These are phyloP conservation scores for Tylopilus sp. DNA, from an alignment of 1,284 basidiomycete genomes.

Conservation along the genomic window DNA sequence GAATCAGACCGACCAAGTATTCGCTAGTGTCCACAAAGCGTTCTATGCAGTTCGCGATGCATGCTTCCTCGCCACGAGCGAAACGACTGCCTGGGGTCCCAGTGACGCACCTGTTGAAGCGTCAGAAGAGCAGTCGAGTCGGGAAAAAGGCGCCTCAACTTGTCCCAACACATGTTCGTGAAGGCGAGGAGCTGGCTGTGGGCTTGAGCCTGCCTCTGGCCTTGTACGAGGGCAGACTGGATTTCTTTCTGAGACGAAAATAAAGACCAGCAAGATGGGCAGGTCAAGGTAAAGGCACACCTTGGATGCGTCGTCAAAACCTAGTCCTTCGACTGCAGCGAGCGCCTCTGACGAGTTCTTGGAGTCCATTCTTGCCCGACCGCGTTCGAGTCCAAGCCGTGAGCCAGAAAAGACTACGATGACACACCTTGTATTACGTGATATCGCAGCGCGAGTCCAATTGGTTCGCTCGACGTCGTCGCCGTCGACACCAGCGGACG, in stretches of 20 bases:
- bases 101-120: slow-evolving; percentile 69
- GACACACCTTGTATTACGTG: slow-evolving; percentile 21
- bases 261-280: not conserved
- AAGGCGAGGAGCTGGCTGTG: slow-evolving; percentile 67
- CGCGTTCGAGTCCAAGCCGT: slow-evolving; percentile 10
- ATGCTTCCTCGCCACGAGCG: slow-evolving; percentile 77
- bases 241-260: slow-evolving; percentile 71
- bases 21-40: slow-evolving; percentile 92
- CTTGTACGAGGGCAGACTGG: slow-evolving; percentile 75
- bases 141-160: slow-evolving; percentile 47
- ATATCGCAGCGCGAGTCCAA: slow-evolving; percentile 14
- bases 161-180: slow-evolving; percentile 84
- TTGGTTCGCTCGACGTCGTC: not conserved
- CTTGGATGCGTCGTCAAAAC: slow-evolving; percentile 76
- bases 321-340: slow-evolving; percentile 53
- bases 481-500: slow-evolving; percentile 16
- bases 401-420: slow-evolving; percentile 28
- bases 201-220: slow-evolving; percentile 73
- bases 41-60: slow-evolving; percentile 88
- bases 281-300: slow-evolving; percentile 37
- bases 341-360: slow-evolving; percentile 28
- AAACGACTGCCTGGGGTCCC: slow-evolving; percentile 81
- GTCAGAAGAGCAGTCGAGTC: slow-evolving; percentile 11
- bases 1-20: slow-evolving; percentile 79
- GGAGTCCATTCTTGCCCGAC: slow-evolving; percentile 17